phyloP scores from a whole-genome alignment of 2,329 filamentous ascomycete genomes.

The Aotearoamyces nothofagi region DNA sequence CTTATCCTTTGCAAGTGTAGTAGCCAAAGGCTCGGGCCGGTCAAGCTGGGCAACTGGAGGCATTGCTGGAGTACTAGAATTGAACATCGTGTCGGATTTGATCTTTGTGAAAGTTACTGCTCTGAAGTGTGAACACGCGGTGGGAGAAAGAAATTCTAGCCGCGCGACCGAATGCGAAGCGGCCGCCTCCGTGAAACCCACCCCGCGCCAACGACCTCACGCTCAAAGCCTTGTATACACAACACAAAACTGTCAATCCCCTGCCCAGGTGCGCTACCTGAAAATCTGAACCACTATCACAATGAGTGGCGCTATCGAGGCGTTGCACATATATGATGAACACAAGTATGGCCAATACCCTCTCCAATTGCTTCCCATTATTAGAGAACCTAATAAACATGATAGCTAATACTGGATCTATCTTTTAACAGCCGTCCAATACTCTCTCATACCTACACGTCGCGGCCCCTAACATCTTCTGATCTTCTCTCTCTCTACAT shows the following conservation, averaged over 20 bases:
- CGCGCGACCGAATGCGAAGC: too few relatives aligned
- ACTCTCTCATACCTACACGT: conserved; percentile 78
- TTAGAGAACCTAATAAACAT: conserved; percentile 11
- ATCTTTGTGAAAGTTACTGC: too few relatives aligned
- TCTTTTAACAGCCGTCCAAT: conserved; percentile 58
- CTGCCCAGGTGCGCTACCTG: too few relatives aligned
- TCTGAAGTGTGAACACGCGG: too few relatives aligned
- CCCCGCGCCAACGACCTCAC: too few relatives aligned
- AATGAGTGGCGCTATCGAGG: conserved; percentile 84
- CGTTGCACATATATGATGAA: conserved; percentile 94
- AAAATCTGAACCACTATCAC: conserved; percentile 22
- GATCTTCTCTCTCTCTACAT: conserved; percentile 78
- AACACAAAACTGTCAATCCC: too few relatives aligned
- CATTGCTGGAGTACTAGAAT: conserved; percentile 5
- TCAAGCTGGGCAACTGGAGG: conserved; percentile 9
- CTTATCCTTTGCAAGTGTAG: conserved; percentile 13
- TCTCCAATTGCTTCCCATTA: conserved; percentile 3
- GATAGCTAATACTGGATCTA: conserved; percentile 9
- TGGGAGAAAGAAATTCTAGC: too few relatives aligned
- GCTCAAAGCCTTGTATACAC: too few relatives aligned
- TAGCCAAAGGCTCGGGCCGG: conserved; percentile 12
- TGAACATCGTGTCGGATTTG: too few relatives aligned
- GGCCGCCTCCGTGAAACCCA: too few relatives aligned
- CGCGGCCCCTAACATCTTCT: conserved; percentile 60
- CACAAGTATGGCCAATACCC: conserved; percentile 49